Percentiles rank a stretch among this genome's conserved stretches.
phyloP scores from a whole-genome alignment of 1,139 yeast genomes.

The Saccharomyces hybrid region DNA sequence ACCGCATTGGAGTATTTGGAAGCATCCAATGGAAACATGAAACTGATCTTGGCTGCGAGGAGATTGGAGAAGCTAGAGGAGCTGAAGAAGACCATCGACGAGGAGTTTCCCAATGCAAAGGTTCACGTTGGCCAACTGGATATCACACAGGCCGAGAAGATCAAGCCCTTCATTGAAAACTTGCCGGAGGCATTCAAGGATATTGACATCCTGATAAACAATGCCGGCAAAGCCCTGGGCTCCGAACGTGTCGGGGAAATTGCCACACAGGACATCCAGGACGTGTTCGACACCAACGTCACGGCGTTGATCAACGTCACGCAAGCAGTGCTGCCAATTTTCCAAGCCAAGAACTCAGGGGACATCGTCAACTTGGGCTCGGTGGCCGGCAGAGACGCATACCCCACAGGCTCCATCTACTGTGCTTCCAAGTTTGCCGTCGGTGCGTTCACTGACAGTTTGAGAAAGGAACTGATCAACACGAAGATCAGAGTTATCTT shows the following conservation, averaged over 20 bases:
- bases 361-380: constrained; percentile 81
- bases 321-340: constrained; percentile 54
- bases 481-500: constrained; percentile 74
- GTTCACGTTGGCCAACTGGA: constrained; percentile 52
- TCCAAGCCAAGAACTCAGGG: constrained; percentile 51
- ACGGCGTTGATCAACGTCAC: constrained; percentile 64
- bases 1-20: constrained; percentile 66
- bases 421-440: constrained; percentile 83
- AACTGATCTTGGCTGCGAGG: constrained; percentile 63
- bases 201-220: constrained; percentile 64
- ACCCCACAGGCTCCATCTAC: constrained; percentile 80
- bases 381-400: constrained; percentile 84
- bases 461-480: constrained; percentile 69
- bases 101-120: constrained; percentile 43
- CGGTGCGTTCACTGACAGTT: constrained; percentile 63
- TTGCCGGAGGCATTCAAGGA: constrained; percentile 50
- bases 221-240: constrained; percentile 79
- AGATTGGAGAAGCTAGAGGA: constrained; percentile 48
- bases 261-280: constrained; percentile 41
- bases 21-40: constrained; percentile 60
- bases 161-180: constrained; percentile 44
- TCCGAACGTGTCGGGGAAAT: constrained; percentile 56
- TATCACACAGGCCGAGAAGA: constrained; percentile 45
- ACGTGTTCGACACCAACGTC: constrained; percentile 62
- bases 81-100: constrained; percentile 40